phyloP scores from a whole-genome alignment of 768 basidiomycete genomes.

The Leccinum sublutescens region DNA sequence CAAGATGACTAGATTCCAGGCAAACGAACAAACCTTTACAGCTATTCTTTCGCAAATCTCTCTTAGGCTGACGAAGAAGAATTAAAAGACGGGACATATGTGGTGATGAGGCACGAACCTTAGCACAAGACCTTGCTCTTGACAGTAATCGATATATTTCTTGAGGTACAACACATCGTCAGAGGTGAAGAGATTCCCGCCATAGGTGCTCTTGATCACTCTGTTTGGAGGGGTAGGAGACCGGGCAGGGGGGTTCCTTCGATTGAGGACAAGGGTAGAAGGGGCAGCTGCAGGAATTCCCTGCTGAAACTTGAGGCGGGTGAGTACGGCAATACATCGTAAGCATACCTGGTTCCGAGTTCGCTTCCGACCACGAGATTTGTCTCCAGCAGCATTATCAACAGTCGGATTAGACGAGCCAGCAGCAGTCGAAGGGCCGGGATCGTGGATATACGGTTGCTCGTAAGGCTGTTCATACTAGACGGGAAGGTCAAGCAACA shows the following conservation, averaged over 20 bases:
- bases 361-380: slow-evolving; percentile 67
- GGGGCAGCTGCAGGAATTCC: slow-evolving; percentile 64
- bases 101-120: slow-evolving; percentile 44
- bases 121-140: slow-evolving; percentile 80
- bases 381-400: slow-evolving; percentile 36
- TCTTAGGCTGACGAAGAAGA: slow-evolving; percentile 40
- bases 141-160: slow-evolving; percentile 88
- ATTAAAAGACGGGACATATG: slow-evolving; percentile 28
- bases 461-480: slow-evolving; percentile 61
- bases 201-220: slow-evolving; percentile 86
- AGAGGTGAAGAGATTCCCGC: slow-evolving; percentile 82
- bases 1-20: background rate
- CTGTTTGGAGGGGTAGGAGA: slow-evolving; percentile 83
- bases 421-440: slow-evolving; percentile 45
- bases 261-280: slow-evolving; percentile 62
- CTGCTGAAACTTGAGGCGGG: slow-evolving; percentile 32
- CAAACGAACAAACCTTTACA: slow-evolving; percentile 54
- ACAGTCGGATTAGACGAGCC: slow-evolving; percentile 37
- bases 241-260: slow-evolving; percentile 63
- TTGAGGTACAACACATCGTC: slow-evolving; percentile 84
- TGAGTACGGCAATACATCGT: background rate
- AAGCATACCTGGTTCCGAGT: slow-evolving; percentile 52
- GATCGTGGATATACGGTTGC: slow-evolving; percentile 58
- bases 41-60: slow-evolving; percentile 89
- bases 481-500: slow-evolving; percentile 7